A percentile compares a stretch with the other conserved stretches of the same genome.
These are phyloP conservation scores for Acaromyces ingoldii DNA, from an alignment of 1,284 basidiomycete species.

Conservation along the genomic window DNA sequence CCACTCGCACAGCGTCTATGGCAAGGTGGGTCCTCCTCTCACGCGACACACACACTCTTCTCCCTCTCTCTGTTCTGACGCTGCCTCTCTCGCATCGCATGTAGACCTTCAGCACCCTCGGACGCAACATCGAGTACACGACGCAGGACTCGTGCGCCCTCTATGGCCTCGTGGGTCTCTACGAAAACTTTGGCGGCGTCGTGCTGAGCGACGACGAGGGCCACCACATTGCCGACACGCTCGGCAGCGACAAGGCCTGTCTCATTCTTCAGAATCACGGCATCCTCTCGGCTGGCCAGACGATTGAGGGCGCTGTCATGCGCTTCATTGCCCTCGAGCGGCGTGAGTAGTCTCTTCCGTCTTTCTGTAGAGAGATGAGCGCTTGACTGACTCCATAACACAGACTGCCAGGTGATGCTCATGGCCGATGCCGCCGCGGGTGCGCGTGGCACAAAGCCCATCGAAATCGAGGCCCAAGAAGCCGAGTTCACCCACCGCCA, in stretches of 20 bases:
- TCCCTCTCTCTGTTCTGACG: neutral
- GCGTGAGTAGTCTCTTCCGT: too few species aligned
- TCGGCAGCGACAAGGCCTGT: slow-evolving; percentile 56
- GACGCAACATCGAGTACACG: slow-evolving; percentile 57
- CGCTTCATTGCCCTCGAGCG: slow-evolving; percentile 40
- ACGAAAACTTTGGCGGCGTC: slow-evolving; percentile 58
- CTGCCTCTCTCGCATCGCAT: neutral
- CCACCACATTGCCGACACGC: slow-evolving; percentile 57
- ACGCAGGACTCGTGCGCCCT: slow-evolving; percentile 52
- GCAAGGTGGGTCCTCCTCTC: slow-evolving; percentile 52
- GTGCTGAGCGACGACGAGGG: slow-evolving; percentile 63
- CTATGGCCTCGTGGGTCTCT: slow-evolving; percentile 45
- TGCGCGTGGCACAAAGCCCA: slow-evolving; percentile 27
- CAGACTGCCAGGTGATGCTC: slow-evolving; percentile 59
- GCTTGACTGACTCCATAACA: too few species aligned
- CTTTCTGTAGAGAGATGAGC: slow-evolving; percentile 2
- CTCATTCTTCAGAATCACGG: slow-evolving; percentile 59
- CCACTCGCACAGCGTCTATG: slow-evolving; percentile 61
- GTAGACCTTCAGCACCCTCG: slow-evolving; percentile 60
- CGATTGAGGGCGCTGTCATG: slow-evolving; percentile 55
- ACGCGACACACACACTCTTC: neutral
- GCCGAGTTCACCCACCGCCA: slow-evolving; percentile 37
- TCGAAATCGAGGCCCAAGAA: slow-evolving; percentile 37
- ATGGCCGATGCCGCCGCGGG: slow-evolving; percentile 55
- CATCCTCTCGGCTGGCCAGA: slow-evolving; percentile 56